Evolutionary conservation across 139 green algal species (phyloP).

Genomic region (Coelastrella sp.): DNA sequence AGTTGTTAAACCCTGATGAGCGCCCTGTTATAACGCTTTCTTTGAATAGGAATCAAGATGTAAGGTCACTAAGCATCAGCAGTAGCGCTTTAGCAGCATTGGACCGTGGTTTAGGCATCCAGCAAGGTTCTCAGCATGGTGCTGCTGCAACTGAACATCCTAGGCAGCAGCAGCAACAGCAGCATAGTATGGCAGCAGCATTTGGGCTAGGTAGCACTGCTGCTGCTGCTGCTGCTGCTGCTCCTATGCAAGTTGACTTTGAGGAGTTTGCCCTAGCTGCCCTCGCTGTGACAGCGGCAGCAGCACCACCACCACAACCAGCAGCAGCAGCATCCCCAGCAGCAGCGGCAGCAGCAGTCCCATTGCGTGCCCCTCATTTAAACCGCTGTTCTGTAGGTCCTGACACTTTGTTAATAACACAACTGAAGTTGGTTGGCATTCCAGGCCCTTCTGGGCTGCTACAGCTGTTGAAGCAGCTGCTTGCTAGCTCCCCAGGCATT

Average conservation of each 20-base stretch:
- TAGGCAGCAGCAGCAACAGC: too few species aligned
- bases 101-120: too few species aligned
- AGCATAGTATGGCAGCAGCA: background rate
- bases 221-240: background rate
- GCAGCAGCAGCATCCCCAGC: background rate
- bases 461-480: constrained; percentile 24
- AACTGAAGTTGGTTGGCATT: background rate
- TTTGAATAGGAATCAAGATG: background rate
- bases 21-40: too few species aligned
- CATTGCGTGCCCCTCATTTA: background rate
- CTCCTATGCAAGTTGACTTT: background rate
- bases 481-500: background rate
- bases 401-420: background rate
- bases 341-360: background rate
- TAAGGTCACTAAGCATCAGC: background rate
- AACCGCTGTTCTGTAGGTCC: background rate
- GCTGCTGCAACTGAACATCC: background rate
- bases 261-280: background rate
- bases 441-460: background rate
- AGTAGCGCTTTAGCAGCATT: background rate
- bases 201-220: background rate
- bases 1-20: too few species aligned
- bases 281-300: background rate
- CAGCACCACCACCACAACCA: background rate
- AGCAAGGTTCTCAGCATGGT: too few species aligned